Evolutionary conservation across 1,284 basidiomycete genomes (phyloP), one percentile per base, ranked within the genome.

Genomic region (Dichomitus squalens): DNA sequence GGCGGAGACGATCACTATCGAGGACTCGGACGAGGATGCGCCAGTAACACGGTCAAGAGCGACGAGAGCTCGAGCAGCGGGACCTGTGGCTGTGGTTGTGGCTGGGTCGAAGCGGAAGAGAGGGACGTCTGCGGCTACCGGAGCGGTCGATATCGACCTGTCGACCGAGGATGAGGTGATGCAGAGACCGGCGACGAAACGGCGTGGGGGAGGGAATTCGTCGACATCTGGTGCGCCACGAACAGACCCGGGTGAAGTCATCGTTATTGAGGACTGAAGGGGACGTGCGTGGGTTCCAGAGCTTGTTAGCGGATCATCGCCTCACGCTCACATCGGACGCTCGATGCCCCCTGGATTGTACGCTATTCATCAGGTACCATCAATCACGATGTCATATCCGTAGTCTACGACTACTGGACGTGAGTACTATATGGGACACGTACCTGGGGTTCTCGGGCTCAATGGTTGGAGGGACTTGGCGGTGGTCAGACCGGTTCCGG

Each of bases 11-110:
- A 80, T 84, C 48, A 73, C 75, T 0, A 79, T 84, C 16, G 75
- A 80, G n/a, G 83, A 82, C 60, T 78, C 81, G 8, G 79, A 80
- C 38, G 77, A 77, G 33, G 80, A 79, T 55, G 66, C 44, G 43
- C 59, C 67, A 51, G 29, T 31, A 11, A 60, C 72, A 68, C 23
- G 39, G 46, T 41, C 39, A 33, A 49, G 49, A 31, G n/a, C 40
- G 18, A 44, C 58, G 7, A 16, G 35, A 27, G 11, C 48, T 35
- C 36, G 58, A 53, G 48, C 55, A 20, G 38, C 49, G 7, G 18
- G 29, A 14, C 16, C 44, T 20, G 31, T 6, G 7, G 52, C 23
- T 23, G 9, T 21, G 38, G 31, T 33, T 27, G 12, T 39, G 5
- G 43, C 38, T 0, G 60, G 60, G 7, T 36, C 56, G 44, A 73